phyloP scores from a whole-genome alignment of 345 rosid genomes.

The Linum tenue region DNA sequence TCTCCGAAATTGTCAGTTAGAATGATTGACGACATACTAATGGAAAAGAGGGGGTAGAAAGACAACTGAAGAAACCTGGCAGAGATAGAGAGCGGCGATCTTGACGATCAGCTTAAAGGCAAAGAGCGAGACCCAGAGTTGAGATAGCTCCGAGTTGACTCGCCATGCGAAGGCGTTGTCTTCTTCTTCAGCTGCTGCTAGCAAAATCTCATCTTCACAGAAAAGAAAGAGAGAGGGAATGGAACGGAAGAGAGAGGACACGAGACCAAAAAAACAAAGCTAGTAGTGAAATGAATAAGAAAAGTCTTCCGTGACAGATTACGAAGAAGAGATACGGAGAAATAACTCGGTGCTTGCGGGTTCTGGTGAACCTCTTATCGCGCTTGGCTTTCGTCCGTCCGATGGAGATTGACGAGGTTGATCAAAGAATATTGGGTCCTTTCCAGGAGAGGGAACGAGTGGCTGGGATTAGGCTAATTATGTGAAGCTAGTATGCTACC shows the following conservation, averaged over 20 bases:
- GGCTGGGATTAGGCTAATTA: too few species aligned
- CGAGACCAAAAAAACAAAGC: background rate
- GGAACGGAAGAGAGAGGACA: too few species aligned
- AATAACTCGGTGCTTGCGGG: too few species aligned
- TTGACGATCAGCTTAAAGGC: constrained; percentile 10
- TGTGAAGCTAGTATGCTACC: too few species aligned
- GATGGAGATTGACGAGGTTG: too few species aligned
- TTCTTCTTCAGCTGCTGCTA: background rate
- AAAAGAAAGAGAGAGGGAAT: background rate
- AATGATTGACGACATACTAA: background rate
- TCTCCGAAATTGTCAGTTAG: background rate
- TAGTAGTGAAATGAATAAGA: background rate
- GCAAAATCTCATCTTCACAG: background rate
- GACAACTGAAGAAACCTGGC: constrained; percentile 12
- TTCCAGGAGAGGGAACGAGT: too few species aligned
- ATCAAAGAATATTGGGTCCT: too few species aligned
- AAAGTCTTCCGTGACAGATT: too few species aligned
- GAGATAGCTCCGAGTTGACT: constrained; percentile 26
- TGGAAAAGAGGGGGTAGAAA: too few species aligned
- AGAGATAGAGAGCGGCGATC: constrained; percentile 5
- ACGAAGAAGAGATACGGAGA: too few species aligned
- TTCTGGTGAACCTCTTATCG: too few species aligned
- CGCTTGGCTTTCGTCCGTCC: too few species aligned
- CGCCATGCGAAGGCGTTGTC: constrained; percentile 10
- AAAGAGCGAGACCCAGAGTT: constrained; percentile 9